These are phyloP conservation scores for Otatea glauca DNA, from an alignment of 176 grass and related monocot species.

Conservation along the genomic window DNA sequence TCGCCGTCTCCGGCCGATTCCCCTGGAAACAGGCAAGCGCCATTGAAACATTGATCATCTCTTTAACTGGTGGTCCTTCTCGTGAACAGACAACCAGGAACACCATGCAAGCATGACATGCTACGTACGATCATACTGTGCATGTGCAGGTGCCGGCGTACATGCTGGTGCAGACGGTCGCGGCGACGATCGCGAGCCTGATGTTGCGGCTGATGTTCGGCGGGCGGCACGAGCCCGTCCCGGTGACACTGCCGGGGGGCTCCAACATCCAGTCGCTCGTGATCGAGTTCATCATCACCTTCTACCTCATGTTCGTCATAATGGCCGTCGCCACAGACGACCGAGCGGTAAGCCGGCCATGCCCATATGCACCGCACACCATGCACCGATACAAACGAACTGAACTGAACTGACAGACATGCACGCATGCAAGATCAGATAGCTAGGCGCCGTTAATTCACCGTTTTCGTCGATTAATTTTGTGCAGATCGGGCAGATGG, in stretches of 20 bases:
- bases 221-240: constrained; percentile 18
- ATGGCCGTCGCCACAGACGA: constrained; percentile 73
- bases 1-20: constrained; percentile 67
- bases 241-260: constrained; percentile 42
- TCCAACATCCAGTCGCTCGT: constrained; percentile 61
- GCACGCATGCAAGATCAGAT: not conserved
- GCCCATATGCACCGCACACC: not conserved
- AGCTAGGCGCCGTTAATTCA: too few relatives aligned
- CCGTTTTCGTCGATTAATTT: too few relatives aligned
- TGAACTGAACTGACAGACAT: not conserved
- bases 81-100: not conserved
- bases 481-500: constrained; percentile 58
- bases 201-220: constrained; percentile 67
- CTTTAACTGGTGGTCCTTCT: not conserved
- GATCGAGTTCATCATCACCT: constrained; percentile 75
- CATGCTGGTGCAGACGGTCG: constrained; percentile 46
- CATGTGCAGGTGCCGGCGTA: constrained; percentile 59
- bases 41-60: not conserved
- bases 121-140: not conserved
- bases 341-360: constrained; percentile 39
- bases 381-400: too few relatives aligned
- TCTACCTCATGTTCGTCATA: constrained; percentile 89
- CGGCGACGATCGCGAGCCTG: constrained; percentile 49
- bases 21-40: constrained; percentile 62
- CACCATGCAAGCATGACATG: not conserved